Percentiles rank a stretch among this genome's conserved stretches.
phyloP scores from a whole-genome alignment of 129 eudicot genomes.

The Kitagawia praeruptora region DNA sequence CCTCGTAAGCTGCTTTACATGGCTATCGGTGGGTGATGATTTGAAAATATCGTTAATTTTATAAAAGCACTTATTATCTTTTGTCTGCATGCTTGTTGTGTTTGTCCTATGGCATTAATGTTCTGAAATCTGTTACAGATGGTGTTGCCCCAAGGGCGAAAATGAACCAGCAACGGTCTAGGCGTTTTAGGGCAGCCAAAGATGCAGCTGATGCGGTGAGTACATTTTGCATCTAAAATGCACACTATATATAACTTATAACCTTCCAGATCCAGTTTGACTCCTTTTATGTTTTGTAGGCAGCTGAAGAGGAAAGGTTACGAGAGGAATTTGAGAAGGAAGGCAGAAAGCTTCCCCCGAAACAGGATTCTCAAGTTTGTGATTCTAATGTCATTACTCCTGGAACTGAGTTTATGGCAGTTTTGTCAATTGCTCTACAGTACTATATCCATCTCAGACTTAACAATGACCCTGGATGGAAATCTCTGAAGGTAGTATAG shows the following conservation, averaged over 20 bases:
- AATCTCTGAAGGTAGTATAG: conserved; percentile 21
- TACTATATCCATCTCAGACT: conserved; percentile 24
- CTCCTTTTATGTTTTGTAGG: conserved; percentile 13
- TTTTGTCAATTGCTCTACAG: conserved; percentile 25
- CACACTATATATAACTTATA: neutral
- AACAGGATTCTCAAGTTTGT: conserved; percentile 18
- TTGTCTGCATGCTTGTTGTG: neutral
- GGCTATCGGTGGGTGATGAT: conserved; percentile 47
- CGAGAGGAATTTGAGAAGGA: conserved; percentile 20
- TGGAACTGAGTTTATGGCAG: conserved; percentile 28
- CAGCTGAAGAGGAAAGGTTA: conserved; percentile 28
- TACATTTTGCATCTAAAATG: neutral
- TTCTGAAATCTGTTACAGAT: conserved; percentile 7
- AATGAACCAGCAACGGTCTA: conserved; percentile 24
- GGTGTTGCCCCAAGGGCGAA: conserved; percentile 29
- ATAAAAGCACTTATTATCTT: neutral
- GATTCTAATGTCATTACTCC: conserved; percentile 35
- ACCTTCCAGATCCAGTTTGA: neutral
- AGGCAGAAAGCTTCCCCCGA: conserved; percentile 25
- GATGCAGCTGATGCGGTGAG: conserved; percentile 16
- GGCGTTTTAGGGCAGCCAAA: conserved; percentile 24
- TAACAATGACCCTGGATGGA: conserved; percentile 23
- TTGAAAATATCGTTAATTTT: neutral
- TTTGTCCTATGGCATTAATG: neutral
- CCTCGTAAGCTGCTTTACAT: conserved; percentile 53